These are phyloP conservation scores for Apophysomyces elegans DNA, from an alignment of 371 early-diverging fungal genomes.

Conservation along the genomic window DNA sequence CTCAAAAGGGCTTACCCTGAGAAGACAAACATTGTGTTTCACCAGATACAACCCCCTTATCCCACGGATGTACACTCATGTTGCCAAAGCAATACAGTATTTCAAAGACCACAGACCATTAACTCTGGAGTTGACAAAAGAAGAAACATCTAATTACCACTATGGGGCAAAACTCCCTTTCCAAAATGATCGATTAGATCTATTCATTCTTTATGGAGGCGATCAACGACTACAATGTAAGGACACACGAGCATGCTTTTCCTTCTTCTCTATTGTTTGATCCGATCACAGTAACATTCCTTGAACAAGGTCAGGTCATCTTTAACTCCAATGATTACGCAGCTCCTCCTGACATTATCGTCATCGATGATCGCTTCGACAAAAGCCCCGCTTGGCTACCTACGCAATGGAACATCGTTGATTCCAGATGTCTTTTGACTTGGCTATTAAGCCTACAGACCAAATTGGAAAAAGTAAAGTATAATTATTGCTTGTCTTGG, in stretches of 20 bases:
- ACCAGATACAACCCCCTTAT: not conserved
- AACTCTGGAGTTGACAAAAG: not conserved
- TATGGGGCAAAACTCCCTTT: constrained; percentile 13
- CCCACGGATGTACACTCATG: constrained; percentile 7
- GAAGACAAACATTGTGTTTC: not conserved
- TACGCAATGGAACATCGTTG: constrained; percentile 12
- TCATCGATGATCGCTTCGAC: constrained; percentile 11
- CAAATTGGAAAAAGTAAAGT: not conserved
- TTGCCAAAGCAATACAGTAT: not conserved
- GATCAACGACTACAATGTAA: constrained; percentile 10
- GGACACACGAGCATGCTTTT: not conserved
- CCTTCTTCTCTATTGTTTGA: not conserved
- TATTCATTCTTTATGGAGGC: not conserved
- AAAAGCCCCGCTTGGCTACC: constrained; percentile 8
- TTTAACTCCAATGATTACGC: constrained; percentile 16
- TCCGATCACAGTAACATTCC: not conserved
- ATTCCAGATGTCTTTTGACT: constrained; percentile 10
- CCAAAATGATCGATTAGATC: constrained; percentile 13
- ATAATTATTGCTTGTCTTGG: not conserved
- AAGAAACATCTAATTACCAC: constrained; percentile 5
- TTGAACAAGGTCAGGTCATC: constrained; percentile 16
- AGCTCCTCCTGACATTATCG: constrained; percentile 17
- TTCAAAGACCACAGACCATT: constrained; percentile 11
- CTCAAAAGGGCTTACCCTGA: not conserved
- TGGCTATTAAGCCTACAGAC: not conserved